Evolutionary conservation across 2,329 filamentous ascomycete species (phyloP).

Genomic region (Pyrenophora tritici-repentis): DNA sequence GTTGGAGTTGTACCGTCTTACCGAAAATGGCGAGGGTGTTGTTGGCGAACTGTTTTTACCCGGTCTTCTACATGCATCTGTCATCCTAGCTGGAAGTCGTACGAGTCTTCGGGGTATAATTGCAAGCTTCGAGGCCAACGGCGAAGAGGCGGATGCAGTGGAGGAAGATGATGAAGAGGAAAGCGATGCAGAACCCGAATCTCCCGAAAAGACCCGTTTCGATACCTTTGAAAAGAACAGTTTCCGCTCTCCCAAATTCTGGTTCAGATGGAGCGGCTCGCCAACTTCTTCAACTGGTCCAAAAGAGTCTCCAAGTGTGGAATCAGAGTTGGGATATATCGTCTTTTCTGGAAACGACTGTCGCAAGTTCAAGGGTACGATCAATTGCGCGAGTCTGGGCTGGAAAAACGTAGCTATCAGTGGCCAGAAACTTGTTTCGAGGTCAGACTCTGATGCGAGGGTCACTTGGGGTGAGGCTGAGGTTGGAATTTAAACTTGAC

Average conservation of each 20-base stretch:
- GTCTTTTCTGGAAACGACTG: constrained; percentile 30
- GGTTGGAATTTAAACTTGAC: neutral
- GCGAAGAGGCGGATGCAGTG: neutral
- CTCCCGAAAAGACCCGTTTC: constrained; percentile 19
- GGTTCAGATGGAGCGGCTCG: constrained; percentile 31
- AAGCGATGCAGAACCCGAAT: constrained; percentile 3
- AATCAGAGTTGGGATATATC: constrained; percentile 27
- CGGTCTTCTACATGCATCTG: constrained; percentile 15
- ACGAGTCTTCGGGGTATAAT: constrained; percentile 15
- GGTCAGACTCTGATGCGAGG: constrained; percentile 23
- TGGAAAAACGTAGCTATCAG: constrained; percentile 29
- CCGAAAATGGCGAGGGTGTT: constrained; percentile 25
- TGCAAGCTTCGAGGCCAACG: constrained; percentile 6
- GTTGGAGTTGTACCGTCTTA: constrained; percentile 28
- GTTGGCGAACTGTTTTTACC: constrained; percentile 26
- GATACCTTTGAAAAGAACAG: constrained; percentile 33
- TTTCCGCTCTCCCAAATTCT: constrained; percentile 35
- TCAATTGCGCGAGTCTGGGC: constrained; percentile 22
- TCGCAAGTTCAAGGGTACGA: constrained; percentile 31
- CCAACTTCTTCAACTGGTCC: neutral
- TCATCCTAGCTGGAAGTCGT: constrained; percentile 28
- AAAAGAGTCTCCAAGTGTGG: neutral
- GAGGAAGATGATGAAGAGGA: neutral
- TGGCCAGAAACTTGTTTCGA: constrained; percentile 22
- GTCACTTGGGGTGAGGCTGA: constrained; percentile 16